phyloP scores from a whole-genome alignment of 2,329 filamentous ascomycete genomes.

The Westerdykella aurantiaca region DNA sequence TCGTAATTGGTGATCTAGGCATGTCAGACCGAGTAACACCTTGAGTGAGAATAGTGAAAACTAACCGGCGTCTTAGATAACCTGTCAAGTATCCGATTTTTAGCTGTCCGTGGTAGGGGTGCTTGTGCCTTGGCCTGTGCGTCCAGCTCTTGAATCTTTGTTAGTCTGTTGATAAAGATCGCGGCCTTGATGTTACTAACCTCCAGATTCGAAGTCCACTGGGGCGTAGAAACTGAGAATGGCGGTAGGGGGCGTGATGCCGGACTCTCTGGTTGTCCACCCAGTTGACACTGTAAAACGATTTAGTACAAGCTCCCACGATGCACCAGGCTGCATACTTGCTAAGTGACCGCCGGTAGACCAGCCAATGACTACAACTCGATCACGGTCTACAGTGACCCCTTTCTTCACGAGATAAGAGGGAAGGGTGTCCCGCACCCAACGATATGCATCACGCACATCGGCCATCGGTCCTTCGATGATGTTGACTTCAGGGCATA shows the following conservation, averaged over 20 bases:
- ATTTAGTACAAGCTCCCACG: too few species aligned
- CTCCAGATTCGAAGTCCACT: conserved; percentile 9
- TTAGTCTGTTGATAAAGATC: neutral
- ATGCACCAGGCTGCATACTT: neutral
- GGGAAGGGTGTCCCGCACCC: conserved; percentile 36
- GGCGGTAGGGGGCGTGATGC: conserved; percentile 5
- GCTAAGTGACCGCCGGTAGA: conserved; percentile 42
- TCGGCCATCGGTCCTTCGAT: conserved; percentile 45
- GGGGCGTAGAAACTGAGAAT: conserved; percentile 2
- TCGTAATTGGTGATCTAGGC: conserved; percentile 7
- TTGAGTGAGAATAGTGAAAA: too few species aligned
- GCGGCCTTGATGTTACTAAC: conserved; percentile 2
- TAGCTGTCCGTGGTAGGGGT: neutral
- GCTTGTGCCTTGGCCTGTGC: neutral
- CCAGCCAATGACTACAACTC: conserved; percentile 42
- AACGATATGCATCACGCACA: conserved; percentile 40
- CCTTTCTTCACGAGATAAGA: neutral
- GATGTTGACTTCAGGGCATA: conserved; percentile 47
- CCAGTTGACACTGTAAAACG: neutral
- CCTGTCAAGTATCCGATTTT: conserved; percentile 2
- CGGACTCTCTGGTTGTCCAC: conserved; percentile 3
- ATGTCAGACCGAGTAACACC: conserved; percentile 1
- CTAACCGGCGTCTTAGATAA: conserved; percentile 1
- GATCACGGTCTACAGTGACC: conserved; percentile 21
- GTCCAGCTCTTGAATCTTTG: neutral